These are phyloP conservation scores for Cryphonectria naterciae DNA, from an alignment of 2,329 filamentous ascomycete genomes.

Conservation along the genomic window DNA sequence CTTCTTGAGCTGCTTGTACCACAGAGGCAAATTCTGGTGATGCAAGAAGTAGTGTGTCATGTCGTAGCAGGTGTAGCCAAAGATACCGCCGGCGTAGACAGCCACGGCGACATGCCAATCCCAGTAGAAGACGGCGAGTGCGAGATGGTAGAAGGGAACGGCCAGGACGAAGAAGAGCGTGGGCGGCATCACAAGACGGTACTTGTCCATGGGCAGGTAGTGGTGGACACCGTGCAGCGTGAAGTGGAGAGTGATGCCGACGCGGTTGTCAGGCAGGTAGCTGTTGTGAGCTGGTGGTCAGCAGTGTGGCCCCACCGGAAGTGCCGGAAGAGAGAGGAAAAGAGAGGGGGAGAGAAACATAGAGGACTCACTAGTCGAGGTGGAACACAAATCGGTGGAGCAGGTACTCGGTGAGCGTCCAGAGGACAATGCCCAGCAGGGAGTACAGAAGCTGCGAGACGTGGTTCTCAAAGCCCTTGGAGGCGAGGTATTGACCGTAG, in stretches of 20 bases:
- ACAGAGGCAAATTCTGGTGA: conserved; percentile 86
- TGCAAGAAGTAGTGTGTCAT: conserved; percentile 98
- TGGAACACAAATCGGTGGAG: conserved; percentile 94
- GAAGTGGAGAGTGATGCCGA: conserved; percentile 87
- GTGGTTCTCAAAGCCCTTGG: conserved; percentile 59
- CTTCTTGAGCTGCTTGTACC: conserved; percentile 93
- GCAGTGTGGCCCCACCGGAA: background rate
- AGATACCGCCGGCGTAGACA: conserved; percentile 87
- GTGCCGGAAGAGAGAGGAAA: background rate
- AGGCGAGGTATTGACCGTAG: conserved; percentile 72
- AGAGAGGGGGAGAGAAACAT: background rate
- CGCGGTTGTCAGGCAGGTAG: conserved; percentile 87
- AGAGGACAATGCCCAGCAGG: conserved; percentile 72
- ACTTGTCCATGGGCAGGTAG: conserved; percentile 98
- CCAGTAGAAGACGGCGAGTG: conserved; percentile 79
- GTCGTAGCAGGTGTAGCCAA: conserved; percentile 96
- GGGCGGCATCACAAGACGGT: conserved; percentile 96
- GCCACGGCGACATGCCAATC: conserved; percentile 81
- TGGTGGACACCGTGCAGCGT: conserved; percentile 96
- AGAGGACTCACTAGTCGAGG: conserved; percentile 74
- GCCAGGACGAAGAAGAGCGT: conserved; percentile 83
- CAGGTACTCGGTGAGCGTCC: conserved; percentile 88
- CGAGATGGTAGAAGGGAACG: conserved; percentile 88
- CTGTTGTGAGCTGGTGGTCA: conserved; percentile 47
- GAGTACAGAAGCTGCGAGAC: conserved; percentile 64